Base-by-base conservation (phyloP, 345 rosid genomes). In the Isatis tinctoria region DNA sequence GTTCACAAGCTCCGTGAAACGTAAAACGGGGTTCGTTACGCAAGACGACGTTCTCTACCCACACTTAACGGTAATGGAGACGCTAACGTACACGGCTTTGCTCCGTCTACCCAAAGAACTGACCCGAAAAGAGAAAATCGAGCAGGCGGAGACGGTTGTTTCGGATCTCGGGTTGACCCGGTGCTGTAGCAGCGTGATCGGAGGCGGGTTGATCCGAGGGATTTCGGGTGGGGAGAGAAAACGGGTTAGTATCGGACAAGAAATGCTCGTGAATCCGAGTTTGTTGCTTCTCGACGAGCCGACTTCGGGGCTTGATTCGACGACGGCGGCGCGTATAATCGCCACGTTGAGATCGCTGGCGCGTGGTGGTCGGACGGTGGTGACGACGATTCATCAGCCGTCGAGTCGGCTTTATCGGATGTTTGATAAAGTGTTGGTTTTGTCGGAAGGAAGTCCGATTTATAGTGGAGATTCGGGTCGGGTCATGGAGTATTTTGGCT, bases 191-290 rank as follows among this genome's bases (percentile, higher is more conserved):
- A 86, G 79, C 56, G 64, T 90, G 3, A 85, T 93, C 27, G 98
- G 98, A 10, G 97, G 98, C 48, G 85, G 87, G 39, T 75, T 88
- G 30, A 69, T 93, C 30, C 86, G 96, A 28, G 98, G 98, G 0
- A 24, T 93, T 16, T 93, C 98, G 10, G 97, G 98, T 17, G 98
- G 98, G 61, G 98, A 93, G 54, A 84, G 98, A 22, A 93, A 93
- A 75, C 86, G 98, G 74, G 93, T 90, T 16, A 88, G 93, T 79
- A 85, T 93, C 41, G 98, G 98, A 20, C 90, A 83, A 44, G 98
- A 93, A 83, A 86, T 90, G 93, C 70, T 93, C 57, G 93, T 93
- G 53, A 90, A 93, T 74, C 98, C 98, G 37, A 90, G 97, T 77
- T 83, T 90, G 79, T 69, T 93, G 61, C 63, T 93, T 74, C 88